Percentiles rank a stretch among this genome's conserved stretches.
Conservation (phyloP, 1,139 yeast genomes). For the Candida tunisiensis region DNA sequence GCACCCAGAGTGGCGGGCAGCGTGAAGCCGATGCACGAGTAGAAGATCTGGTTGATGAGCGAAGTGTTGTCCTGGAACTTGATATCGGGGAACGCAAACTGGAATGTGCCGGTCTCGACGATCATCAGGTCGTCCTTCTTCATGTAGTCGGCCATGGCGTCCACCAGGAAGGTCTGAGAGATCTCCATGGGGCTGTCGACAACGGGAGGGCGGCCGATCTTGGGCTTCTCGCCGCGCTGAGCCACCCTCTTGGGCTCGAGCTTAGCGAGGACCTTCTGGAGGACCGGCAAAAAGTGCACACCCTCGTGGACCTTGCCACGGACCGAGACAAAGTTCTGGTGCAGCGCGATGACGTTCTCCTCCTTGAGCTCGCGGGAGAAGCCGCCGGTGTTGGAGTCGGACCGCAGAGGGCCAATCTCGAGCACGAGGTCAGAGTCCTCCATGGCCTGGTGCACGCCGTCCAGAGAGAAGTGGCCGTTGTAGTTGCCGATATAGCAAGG, state of each 20-base stretch:
- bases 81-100: conserved; percentile 52
- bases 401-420: conserved; percentile 23
- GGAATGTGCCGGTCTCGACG: conserved; percentile 65
- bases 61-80: conserved; percentile 34
- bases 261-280: conserved; percentile 22
- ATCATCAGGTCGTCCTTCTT: conserved; percentile 49
- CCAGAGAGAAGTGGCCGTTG: conserved; percentile 32
- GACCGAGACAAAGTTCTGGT: conserved; percentile 30
- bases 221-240: conserved; percentile 8
- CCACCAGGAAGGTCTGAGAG: conserved; percentile 21
- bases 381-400: conserved; percentile 28
- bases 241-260: conserved; percentile 17
- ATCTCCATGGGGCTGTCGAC: conserved; percentile 9
- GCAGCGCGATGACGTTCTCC: conserved; percentile 20
- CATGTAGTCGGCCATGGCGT: conserved; percentile 19
- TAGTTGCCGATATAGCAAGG: conserved; percentile 48
- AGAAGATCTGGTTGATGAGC: conserved; percentile 49
- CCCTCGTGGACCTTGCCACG: conserved; percentile 22
- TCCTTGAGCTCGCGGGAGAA: conserved; percentile 22
- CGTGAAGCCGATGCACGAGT: conserved; percentile 77
- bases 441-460: conserved; percentile 24
- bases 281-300: conserved; percentile 30
- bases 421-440: conserved; percentile 21
- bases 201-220: conserved; percentile 12
- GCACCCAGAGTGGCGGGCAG: conserved; percentile 75